Percentiles rank a stretch among this genome's conserved stretches.
Evolutionary conservation across 345 rosid species (phyloP).

Genomic region (Streptanthus diversifolius): DNA sequence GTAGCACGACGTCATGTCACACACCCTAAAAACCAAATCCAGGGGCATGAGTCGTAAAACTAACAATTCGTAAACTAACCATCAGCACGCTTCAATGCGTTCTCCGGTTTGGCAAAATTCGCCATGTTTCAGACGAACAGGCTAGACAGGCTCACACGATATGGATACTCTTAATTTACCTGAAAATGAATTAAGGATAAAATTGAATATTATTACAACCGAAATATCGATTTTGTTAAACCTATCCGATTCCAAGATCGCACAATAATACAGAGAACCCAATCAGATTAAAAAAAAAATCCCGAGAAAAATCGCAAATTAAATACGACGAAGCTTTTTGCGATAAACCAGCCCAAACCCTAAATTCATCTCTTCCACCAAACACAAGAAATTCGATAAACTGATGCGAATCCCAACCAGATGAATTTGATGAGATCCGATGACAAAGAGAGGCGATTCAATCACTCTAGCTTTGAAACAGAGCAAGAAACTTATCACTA

Average conservation of each 20-base stretch:
- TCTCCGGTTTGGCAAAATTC: conserved; percentile 79
- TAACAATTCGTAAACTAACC: conserved; percentile 39
- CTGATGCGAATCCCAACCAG: not conserved
- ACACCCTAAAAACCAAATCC: not conserved
- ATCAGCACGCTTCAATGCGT: conserved; percentile 91
- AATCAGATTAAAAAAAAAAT: too few species aligned
- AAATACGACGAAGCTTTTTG: not conserved
- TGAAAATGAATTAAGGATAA: not conserved
- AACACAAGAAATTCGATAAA: conserved; percentile 15
- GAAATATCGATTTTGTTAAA: not conserved
- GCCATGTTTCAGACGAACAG: conserved; percentile 47
- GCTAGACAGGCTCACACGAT: not conserved
- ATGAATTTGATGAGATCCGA: conserved; percentile 16
- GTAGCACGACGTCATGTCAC: not conserved
- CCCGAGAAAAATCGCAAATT: too few species aligned
- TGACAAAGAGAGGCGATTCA: conserved; percentile 4
- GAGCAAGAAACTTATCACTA: not conserved
- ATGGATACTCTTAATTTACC: conserved; percentile 8
- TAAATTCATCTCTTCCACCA: conserved; percentile 9
- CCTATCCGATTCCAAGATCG: not conserved
- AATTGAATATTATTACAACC: not conserved
- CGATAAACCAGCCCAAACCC: conserved; percentile 17
- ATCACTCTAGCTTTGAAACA: not conserved
- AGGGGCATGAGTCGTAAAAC: not conserved
- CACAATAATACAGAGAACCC: not conserved